Base-by-base conservation (phyloP, 441 rosid genomes). In the Raphanus hybrid region DNA sequence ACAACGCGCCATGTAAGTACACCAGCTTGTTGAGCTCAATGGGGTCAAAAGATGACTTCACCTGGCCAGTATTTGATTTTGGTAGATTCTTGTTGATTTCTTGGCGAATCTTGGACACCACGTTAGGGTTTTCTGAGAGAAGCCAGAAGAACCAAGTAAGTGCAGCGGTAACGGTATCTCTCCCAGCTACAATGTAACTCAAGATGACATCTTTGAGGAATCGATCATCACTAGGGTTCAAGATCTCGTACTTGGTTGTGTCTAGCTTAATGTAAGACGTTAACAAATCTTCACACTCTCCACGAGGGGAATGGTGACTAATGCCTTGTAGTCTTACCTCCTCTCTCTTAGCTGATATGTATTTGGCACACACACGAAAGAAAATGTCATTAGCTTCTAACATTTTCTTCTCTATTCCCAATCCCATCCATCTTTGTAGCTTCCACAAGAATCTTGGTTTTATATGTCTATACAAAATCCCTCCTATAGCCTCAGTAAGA, bases 331-430 rank as follows among this genome's bases (percentile, higher is more conserved):
- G 18, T 50, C 16, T 16, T 54, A 54, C 10, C 59, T 54, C 59
- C 59, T 54, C 26, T 54, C 59, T 54, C 11, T 54, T 54, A 54
- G 59, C 59, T 54, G 59, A 54, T 15, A 54, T 54, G 27, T 54
- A 54, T 54, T 54, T 54, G 4, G 59, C 59, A 8, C 59, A 54
- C 11, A 54, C 26, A 16, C 27, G 27, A 16, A 7, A 0, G 26
- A 58, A 61, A 3, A 23, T 14, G 20, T 26, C 65, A 35, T 20
- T 3, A 5, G 65, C 76, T 26, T 41, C 26, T 6, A 5, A 6
- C 48, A 75, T 23, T 20, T 65, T 80, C 58, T 64, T 75, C 67
- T 80, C 80, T 39, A 26, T 11, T 6, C 77, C 80, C 3, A 71
- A 0, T 18, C 69, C 52, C 29, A 70, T 27, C 73, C 70, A 70